phyloP scores from a whole-genome alignment of 2,329 filamentous ascomycete genomes.

The Penicillium brasilianum region DNA sequence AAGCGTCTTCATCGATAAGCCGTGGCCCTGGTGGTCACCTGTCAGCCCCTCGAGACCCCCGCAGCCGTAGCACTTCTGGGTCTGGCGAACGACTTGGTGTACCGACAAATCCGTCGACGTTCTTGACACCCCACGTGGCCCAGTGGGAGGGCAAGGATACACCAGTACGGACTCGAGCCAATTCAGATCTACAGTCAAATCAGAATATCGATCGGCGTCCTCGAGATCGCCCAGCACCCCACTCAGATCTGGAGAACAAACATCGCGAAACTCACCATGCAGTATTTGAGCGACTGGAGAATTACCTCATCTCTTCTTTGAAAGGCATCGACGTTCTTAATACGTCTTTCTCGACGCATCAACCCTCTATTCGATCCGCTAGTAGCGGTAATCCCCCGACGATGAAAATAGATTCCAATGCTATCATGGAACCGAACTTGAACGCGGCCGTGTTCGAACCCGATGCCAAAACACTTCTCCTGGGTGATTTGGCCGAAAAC shows the following conservation, averaged over 20 bases:
- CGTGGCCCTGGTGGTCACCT: conserved; percentile 23
- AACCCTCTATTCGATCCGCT: conserved; percentile 48
- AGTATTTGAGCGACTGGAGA: conserved; percentile 77
- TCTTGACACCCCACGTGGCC: conserved; percentile 23
- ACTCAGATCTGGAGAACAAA: conserved; percentile 40
- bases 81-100: conserved; percentile 27
- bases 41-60: conserved; percentile 27
- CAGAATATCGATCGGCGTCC: conserved; percentile 29
- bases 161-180: conserved; percentile 33
- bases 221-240: conserved; percentile 23
- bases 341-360: conserved; percentile 69
- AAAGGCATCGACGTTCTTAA: conserved; percentile 75
- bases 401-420: conserved; percentile 37
- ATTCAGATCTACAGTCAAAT: conserved; percentile 36
- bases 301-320: conserved; percentile 74
- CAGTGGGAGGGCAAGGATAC: conserved; percentile 28
- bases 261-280: conserved; percentile 48
- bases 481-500: conserved; percentile 80
- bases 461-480: conserved; percentile 74
- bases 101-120: conserved; percentile 23
- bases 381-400: conserved; percentile 52
- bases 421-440: conserved; percentile 34
- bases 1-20: conserved; percentile 18
- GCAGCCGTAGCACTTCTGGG: conserved; percentile 36
- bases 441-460: conserved; percentile 62